Evolutionary conservation across 495 filamentous ascomycete species (phyloP).

Genomic region (Podospora comata): DNA sequence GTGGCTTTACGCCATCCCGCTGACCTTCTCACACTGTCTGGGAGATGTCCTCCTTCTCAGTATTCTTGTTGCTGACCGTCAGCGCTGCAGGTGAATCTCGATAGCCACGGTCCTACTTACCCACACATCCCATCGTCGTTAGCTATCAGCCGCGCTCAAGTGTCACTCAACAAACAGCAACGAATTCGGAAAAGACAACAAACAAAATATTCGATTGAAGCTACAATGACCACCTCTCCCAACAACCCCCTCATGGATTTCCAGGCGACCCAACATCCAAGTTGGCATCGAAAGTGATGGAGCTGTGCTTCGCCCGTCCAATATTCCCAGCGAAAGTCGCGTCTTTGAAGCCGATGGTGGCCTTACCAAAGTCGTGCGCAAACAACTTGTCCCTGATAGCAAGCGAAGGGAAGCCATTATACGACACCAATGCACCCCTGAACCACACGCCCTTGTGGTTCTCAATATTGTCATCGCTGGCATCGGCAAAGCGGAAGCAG

Average conservation of each 20-base stretch:
- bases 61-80: too few relatives aligned
- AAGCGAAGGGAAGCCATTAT: conserved; percentile 36
- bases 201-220: not conserved
- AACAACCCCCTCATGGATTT: conserved; percentile 20
- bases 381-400: conserved; percentile 27
- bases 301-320: conserved; percentile 28
- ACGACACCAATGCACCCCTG: conserved; percentile 37
- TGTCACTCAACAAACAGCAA: not conserved
- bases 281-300: conserved; percentile 36
- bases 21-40: too few relatives aligned
- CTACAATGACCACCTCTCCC: not conserved
- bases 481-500: conserved; percentile 42
- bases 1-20: too few relatives aligned
- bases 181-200: not conserved
- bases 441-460: conserved; percentile 43
- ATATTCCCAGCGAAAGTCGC: conserved; percentile 32
- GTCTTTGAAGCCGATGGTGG: conserved; percentile 41
- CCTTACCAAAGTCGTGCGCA: conserved; percentile 33
- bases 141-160: too few relatives aligned
- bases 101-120: too few relatives aligned
- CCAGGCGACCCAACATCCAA: conserved; percentile 41
- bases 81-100: too few relatives aligned
- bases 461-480: conserved; percentile 39
- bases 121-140: too few relatives aligned
- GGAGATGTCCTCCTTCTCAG: too few relatives aligned